These are phyloP conservation scores for Prinsepia uniflora DNA, from an alignment of 306 rosid genomes.

Conservation along the genomic window DNA sequence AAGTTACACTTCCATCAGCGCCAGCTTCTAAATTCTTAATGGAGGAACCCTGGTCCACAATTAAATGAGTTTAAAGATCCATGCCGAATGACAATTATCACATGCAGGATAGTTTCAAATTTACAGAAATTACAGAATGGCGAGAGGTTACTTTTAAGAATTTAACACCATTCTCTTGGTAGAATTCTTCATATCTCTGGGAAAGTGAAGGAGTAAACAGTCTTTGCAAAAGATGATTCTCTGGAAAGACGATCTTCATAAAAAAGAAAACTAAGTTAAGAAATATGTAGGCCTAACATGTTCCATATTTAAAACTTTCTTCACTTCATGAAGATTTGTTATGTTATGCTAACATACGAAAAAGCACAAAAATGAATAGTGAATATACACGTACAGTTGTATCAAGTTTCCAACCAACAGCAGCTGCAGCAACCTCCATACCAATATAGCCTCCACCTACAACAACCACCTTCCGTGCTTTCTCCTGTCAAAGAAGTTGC, in stretches of 20 bases:
- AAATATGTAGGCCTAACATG: neutral
- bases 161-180: slow-evolving; percentile 81
- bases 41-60: slow-evolving; percentile 59
- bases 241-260: slow-evolving; percentile 73
- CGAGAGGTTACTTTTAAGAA: slow-evolving; percentile 56
- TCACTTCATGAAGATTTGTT: neutral
- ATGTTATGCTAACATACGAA: neutral
- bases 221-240: slow-evolving; percentile 71
- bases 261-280: slow-evolving; percentile 12
- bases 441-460: slow-evolving; percentile 99
- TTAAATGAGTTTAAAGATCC: slow-evolving; percentile 26
- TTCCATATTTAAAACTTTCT: neutral
- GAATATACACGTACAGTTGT: slow-evolving; percentile 59
- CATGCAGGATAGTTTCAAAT: neutral
- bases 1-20: slow-evolving; percentile 57
- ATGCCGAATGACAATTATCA: neutral
- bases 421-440: slow-evolving; percentile 96
- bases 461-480: slow-evolving; percentile 68
- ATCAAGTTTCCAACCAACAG: slow-evolving; percentile 88
- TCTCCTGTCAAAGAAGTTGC: slow-evolving; percentile 44
- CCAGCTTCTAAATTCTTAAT: slow-evolving; percentile 74
- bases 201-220: slow-evolving; percentile 89
- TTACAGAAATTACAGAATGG: slow-evolving; percentile 12
- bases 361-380: slow-evolving; percentile 13
- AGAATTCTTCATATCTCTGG: slow-evolving; percentile 78